Evolutionary conservation across 768 basidiomycete species (phyloP), one percentile per base, ranked within the genome.

Genomic region (Tricholoma saponaceum): DNA sequence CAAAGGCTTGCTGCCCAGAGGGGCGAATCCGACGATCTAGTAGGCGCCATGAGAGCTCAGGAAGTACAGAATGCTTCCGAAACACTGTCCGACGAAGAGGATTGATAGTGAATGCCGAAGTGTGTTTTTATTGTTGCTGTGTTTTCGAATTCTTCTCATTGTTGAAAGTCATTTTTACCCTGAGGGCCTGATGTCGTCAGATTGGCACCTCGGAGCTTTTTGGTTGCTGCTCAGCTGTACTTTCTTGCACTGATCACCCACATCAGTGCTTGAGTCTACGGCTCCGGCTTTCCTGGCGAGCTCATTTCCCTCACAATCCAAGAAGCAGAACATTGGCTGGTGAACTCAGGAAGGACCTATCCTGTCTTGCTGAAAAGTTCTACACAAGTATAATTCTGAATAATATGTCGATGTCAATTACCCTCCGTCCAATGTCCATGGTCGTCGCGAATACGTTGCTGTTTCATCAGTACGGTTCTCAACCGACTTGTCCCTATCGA

Each of bases 31-130:
- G 88, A 90, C 62, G 92, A 93, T 67, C 69, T 94, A 47, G 75
- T 92, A 20, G 91, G 89, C 30, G 90, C 90, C 30, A 91, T 94
- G 86, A 87, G 82, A 37, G 91, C 90, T 1, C 83, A 90, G 66
- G 85, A 86, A 66, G 74, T 75, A 37, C 81, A 81, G 57, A 79
- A 81, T 54, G 74, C 70, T 4, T 78, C 81, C 26, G 84, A 82
- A 52, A 66, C 74, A 14, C 68, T 76, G 43, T 85, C 81, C 55
- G 85, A 87, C 67, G 87, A 89, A 54, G 86, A 88, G 57, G 83
- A 86, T 59, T 63, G 57, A 56, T 51, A 13, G 43, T 33, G 32
- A 50, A 57, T 58, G 49, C 62, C 56, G 37, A 60, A 61, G 66
- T 67, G 55, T 56, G 66, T 63, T 58, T 57, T 56, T 50, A 51